Percentiles rank a stretch among this genome's conserved stretches.
phyloP scores from a whole-genome alignment of 1,284 basidiomycete species.

The Stygiomarasmius scandens region DNA sequence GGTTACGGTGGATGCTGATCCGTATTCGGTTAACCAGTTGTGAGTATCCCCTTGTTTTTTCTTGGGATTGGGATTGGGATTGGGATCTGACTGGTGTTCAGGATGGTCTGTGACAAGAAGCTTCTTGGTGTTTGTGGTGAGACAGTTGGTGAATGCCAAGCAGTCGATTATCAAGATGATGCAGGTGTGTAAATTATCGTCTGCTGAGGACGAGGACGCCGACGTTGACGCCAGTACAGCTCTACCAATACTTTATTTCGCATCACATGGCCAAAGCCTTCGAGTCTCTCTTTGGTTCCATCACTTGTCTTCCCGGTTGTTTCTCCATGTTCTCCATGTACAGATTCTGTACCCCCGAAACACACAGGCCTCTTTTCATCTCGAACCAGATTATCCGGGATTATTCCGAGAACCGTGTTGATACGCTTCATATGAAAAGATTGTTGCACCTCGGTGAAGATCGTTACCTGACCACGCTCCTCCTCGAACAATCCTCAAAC shows the following conservation, averaged over 20 bases:
- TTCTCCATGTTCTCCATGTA: conserved; percentile 98
- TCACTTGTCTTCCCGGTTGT: conserved; percentile 98
- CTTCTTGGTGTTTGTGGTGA: conserved; percentile 93
- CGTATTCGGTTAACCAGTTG: conserved; percentile 86
- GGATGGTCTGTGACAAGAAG: conserved; percentile 93
- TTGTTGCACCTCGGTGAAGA: conserved; percentile 96
- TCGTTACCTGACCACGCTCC: conserved; percentile 94
- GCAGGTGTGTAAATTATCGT: conserved; percentile 60
- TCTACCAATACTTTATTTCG: conserved; percentile 98
- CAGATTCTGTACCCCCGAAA: conserved; percentile 90
- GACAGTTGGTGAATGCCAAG: conserved; percentile 88
- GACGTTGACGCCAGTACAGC: too few species aligned
- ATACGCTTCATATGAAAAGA: conserved; percentile 98
- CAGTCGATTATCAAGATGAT: conserved; percentile 98
- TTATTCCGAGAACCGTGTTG: conserved; percentile 95
- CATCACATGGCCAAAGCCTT: conserved; percentile 99
- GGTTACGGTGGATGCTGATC: conserved; percentile 96
- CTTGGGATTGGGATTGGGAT: too few species aligned
- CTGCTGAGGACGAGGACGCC: not conserved
- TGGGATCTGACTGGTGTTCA: conserved; percentile 30
- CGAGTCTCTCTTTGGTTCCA: conserved; percentile 94
- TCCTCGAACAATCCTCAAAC: too few species aligned
- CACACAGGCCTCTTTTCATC: conserved; percentile 86
- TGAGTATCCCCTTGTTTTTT: conserved; percentile 44
- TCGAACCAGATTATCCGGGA: conserved; percentile 90